Conservation (phyloP, 805 yeast genomes). For the Myxozyma neotropica region DNA sequence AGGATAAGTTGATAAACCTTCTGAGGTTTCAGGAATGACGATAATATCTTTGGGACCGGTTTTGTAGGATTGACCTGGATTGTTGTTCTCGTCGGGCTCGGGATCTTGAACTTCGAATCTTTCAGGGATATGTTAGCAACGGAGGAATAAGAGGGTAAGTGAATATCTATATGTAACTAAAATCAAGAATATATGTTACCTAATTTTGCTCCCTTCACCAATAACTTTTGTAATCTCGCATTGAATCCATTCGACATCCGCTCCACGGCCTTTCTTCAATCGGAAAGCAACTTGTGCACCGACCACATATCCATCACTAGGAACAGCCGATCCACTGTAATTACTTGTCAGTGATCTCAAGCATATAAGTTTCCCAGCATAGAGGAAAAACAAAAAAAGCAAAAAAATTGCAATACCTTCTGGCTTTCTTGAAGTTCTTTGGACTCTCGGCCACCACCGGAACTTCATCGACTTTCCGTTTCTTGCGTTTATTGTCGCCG, state of each 20-base stretch:
- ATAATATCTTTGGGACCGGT: conserved; percentile 81
- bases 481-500: conserved; percentile 28
- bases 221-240: conserved; percentile 81
- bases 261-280: conserved; percentile 58
- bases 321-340: conserved; percentile 21
- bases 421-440: conserved; percentile 28
- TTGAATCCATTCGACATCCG: conserved; percentile 93
- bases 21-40: conserved; percentile 62
- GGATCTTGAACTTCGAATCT: conserved; percentile 94
- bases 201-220: conserved; percentile 61
- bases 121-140: conserved; percentile 22
- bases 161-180: not conserved
- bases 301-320: conserved; percentile 12
- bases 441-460: conserved; percentile 14
- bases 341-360: no score
- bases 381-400: no score
- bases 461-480: conserved; percentile 29
- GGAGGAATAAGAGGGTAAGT: no score
- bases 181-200: no score
- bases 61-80: conserved; percentile 82
- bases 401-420: conserved; percentile 22
- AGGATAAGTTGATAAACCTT: conserved; percentile 57
- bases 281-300: conserved; percentile 90
- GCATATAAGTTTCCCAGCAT: no score
- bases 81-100: conserved; percentile 91